Conservation (phyloP, 768 basidiomycete genomes). For the Fomitopsis pulvina region DNA sequence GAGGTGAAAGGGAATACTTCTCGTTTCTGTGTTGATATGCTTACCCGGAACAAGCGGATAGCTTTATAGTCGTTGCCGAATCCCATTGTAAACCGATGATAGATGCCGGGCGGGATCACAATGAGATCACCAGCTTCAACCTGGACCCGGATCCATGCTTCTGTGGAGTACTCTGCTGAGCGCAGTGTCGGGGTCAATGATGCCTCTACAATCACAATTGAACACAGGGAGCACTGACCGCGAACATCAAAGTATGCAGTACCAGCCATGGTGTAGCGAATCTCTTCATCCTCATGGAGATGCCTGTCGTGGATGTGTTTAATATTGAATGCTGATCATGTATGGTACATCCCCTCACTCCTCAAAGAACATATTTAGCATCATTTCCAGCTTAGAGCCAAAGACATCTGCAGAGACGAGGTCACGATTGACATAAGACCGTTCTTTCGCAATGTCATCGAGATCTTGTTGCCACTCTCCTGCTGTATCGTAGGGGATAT, state of each 20-base stretch:
- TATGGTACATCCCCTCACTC: conserved; percentile 41
- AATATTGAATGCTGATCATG: not conserved
- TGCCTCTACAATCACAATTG: not conserved
- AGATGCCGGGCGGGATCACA: conserved; percentile 85
- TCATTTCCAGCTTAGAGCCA: conserved; percentile 65
- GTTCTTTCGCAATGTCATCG: conserved; percentile 56
- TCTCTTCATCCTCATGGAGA: conserved; percentile 95
- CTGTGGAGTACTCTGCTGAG: conserved; percentile 49
- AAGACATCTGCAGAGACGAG: conserved; percentile 67
- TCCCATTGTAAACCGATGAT: conserved; percentile 92
- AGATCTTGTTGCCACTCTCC: conserved; percentile 43
- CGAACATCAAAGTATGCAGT: conserved; percentile 90
- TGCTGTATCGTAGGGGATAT: conserved; percentile 49
- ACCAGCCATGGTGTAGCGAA: conserved; percentile 79
- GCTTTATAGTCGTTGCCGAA: conserved; percentile 64
- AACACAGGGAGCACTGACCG: conserved; percentile 37
- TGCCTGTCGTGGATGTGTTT: conserved; percentile 42
- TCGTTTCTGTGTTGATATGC: not conserved
- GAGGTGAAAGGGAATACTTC: not conserved
- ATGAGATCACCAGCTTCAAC: conserved; percentile 76
- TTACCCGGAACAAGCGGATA: conserved; percentile 73
- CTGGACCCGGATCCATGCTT: conserved; percentile 78
- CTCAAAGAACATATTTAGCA: conserved; percentile 76
- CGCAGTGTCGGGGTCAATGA: not conserved
- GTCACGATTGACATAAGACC: conserved; percentile 81